Conservation (phyloP, 768 basidiomycete species). For the Amanita subjunquillea region DNA sequence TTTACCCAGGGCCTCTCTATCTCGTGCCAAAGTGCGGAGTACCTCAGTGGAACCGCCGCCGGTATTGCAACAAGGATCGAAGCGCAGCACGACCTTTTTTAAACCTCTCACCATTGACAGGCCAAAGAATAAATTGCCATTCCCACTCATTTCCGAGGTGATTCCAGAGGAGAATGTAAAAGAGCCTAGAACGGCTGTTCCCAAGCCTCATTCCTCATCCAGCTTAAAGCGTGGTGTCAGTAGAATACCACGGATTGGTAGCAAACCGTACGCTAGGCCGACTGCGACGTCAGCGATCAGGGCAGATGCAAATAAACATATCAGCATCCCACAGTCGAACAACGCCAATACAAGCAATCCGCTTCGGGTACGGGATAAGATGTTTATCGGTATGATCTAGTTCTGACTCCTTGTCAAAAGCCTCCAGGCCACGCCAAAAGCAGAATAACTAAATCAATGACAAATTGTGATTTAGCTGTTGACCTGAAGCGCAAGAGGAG, state of each 20-base stretch:
- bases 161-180: neutral
- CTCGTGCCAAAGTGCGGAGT: neutral
- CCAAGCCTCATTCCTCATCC: neutral
- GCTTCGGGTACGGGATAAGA: neutral
- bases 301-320: neutral
- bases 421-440: neutral
- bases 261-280: conserved; percentile 48
- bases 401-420: neutral
- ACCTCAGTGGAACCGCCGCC: conserved; percentile 9
- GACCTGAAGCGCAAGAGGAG: conserved; percentile 33
- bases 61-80: conserved; percentile 4
- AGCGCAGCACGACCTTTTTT: neutral
- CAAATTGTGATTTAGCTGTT: conserved; percentile 1
- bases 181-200: neutral
- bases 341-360: neutral
- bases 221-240: conserved; percentile 42
- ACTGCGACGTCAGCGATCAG: neutral
- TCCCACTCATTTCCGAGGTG: conserved; percentile 18
- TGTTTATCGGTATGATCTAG: neutral
- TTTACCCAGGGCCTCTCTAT: neutral
- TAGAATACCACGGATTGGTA: conserved; percentile 50
- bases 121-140: conserved; percentile 20
- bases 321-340: neutral
- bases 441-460: neutral
- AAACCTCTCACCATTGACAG: conserved; percentile 1